phyloP scores from a whole-genome alignment of 2,329 filamentous ascomycete genomes.

The Annulohypoxylon truncatum region DNA sequence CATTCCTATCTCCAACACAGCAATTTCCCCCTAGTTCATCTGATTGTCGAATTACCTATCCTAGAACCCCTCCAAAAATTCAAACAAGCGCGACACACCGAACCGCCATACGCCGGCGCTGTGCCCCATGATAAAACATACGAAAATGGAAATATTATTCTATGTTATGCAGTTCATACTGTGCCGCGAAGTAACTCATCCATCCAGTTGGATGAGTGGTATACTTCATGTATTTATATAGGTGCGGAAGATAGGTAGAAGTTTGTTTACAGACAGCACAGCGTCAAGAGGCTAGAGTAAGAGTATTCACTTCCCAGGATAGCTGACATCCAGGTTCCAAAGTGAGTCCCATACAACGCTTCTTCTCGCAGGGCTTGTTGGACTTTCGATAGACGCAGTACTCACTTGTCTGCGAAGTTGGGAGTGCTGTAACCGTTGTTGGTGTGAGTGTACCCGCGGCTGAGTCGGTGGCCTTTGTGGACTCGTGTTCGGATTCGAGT shows the following conservation, averaged over 20 bases:
- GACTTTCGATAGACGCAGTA: slow-evolving; percentile 54
- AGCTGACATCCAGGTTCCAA: slow-evolving; percentile 70
- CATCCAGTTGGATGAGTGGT: not conserved
- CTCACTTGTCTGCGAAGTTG: slow-evolving; percentile 56
- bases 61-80: slow-evolving; percentile 6
- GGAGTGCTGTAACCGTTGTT: slow-evolving; percentile 32
- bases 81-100: not conserved
- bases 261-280: not conserved
- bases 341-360: slow-evolving; percentile 71
- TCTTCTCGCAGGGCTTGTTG: slow-evolving; percentile 49
- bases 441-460: slow-evolving; percentile 37
- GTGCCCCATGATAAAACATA: slow-evolving; percentile 24
- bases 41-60: slow-evolving; percentile 18
- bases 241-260: slow-evolving; percentile 3
- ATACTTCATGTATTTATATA: slow-evolving; percentile 3
- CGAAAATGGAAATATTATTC: slow-evolving; percentile 8
- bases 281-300: not conserved
- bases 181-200: not conserved
- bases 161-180: slow-evolving; percentile 20
- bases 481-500: slow-evolving; percentile 29
- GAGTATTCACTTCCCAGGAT: slow-evolving; percentile 56
- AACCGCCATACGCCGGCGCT: slow-evolving; percentile 32
- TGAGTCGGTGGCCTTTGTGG: slow-evolving; percentile 38
- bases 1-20: slow-evolving; percentile 12
- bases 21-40: slow-evolving; percentile 22